These are phyloP conservation scores for Leptographium wingfieldii DNA, from an alignment of 2,329 filamentous ascomycete genomes.

Conservation along the genomic window DNA sequence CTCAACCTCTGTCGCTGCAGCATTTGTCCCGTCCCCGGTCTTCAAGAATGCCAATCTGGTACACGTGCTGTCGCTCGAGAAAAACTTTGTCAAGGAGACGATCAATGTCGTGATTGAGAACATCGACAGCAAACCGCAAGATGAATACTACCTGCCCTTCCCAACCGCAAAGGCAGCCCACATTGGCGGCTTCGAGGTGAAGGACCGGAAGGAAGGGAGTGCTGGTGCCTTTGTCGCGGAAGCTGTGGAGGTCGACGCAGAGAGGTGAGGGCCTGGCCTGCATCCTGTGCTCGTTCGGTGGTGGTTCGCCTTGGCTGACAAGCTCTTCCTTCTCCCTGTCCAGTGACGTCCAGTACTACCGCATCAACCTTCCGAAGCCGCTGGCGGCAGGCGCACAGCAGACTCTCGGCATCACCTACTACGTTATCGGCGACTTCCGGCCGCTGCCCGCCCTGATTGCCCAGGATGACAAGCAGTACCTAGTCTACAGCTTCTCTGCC, in stretches of 20 bases:
- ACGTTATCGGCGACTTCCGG: constrained; percentile 61
- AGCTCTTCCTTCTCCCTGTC: constrained; percentile 9
- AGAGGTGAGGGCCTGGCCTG: constrained; percentile 35
- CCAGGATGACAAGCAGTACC: constrained; percentile 80
- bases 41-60: constrained; percentile 93
- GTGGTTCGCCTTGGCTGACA: background rate
- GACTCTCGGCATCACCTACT: constrained; percentile 79
- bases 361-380: constrained; percentile 63
- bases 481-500: constrained; percentile 74
- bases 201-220: constrained; percentile 72
- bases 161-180: constrained; percentile 60
- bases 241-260: constrained; percentile 48
- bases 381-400: constrained; percentile 66
- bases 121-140: constrained; percentile 61
- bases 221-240: constrained; percentile 57
- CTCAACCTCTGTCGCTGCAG: constrained; percentile 30
- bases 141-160: constrained; percentile 87
- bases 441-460: constrained; percentile 71
- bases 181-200: constrained; percentile 79
- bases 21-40: constrained; percentile 66
- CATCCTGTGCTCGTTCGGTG: background rate
- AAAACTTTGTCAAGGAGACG: constrained; percentile 78
- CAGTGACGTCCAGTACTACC: constrained; percentile 70
- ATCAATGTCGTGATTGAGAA: constrained; percentile 96
- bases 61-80: constrained; percentile 82